A percentile compares a stretch with the other conserved stretches of the same genome.
Conservation (phyloP, 352 stramenopile species). For the Thraustotheca clavata region DNA sequence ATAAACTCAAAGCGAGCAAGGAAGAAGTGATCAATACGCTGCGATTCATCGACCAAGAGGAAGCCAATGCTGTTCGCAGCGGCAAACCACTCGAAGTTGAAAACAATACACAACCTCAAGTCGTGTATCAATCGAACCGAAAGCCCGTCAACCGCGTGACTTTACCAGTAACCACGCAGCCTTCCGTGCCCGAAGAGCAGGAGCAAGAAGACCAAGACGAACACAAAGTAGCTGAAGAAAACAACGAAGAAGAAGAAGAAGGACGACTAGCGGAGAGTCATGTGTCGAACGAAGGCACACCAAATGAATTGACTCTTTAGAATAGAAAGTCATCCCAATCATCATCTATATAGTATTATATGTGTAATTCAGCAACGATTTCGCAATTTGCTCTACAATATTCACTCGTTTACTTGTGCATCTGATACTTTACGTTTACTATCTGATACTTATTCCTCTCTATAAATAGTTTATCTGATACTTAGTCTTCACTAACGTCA, state of each 20-base stretch:
- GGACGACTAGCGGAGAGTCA: background rate
- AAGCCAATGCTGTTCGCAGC: slow-evolving; percentile 77
- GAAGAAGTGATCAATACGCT: slow-evolving; percentile 86
- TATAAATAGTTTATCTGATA: too few species aligned
- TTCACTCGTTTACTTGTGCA: too few species aligned
- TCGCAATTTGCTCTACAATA: too few species aligned
- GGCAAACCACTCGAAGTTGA: slow-evolving; percentile 58
- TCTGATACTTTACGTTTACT: too few species aligned
- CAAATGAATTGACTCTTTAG: slow-evolving; percentile 13
- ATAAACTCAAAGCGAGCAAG: slow-evolving; percentile 84
- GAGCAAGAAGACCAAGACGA: background rate
- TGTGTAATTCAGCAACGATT: too few species aligned
- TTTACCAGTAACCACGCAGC: background rate
- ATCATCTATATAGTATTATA: slow-evolving; percentile 17
- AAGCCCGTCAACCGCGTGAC: slow-evolving; percentile 8
- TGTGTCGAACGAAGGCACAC: slow-evolving; percentile 3
- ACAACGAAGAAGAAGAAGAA: slow-evolving; percentile 10
- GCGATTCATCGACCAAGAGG: slow-evolving; percentile 83
- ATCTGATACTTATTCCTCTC: too few species aligned
- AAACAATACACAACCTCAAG: slow-evolving; percentile 7
- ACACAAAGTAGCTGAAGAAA: background rate
- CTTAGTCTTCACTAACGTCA: too few species aligned
- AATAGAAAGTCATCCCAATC: background rate
- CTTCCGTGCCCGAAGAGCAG: background rate
- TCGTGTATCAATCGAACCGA: slow-evolving; percentile 18